Percentiles rank a stretch among this genome's conserved stretches.
Evolutionary conservation across 768 basidiomycete genomes (phyloP).

Genomic region (Stropharia rugosoannulata): DNA sequence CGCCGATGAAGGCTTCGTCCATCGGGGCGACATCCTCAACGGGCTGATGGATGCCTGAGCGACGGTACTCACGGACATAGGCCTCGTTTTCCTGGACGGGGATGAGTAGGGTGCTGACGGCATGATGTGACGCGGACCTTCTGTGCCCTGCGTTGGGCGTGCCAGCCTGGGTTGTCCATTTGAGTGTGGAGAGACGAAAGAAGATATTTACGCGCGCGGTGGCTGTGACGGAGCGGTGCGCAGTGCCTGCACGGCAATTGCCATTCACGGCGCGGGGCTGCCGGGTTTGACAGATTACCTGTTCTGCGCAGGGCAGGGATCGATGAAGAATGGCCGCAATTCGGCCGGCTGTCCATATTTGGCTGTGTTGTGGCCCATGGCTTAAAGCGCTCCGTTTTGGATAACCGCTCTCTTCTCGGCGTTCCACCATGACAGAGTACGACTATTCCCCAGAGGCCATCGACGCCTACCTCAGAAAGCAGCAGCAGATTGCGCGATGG

Average conservation of each 20-base stretch:
- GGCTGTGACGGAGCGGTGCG: background rate
- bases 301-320: too few species aligned
- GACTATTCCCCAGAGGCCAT: conserved; percentile 58
- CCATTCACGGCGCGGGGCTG: conserved; percentile 2
- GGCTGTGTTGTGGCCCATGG: conserved; percentile 5
- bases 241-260: background rate
- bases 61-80: conserved; percentile 24
- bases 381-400: background rate
- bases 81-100: conserved; percentile 30
- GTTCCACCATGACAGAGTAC: conserved; percentile 53
- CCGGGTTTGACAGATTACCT: too few species aligned
- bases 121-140: conserved; percentile 36
- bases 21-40: conserved; percentile 61
- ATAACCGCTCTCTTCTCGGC: background rate
- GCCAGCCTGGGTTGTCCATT: conserved; percentile 84
- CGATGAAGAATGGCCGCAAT: too few species aligned
- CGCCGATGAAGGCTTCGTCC: conserved; percentile 61
- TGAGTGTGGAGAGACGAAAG: background rate
- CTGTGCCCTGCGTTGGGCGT: conserved; percentile 60
- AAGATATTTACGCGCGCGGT: background rate
- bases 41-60: conserved; percentile 47
- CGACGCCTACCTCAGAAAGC: conserved; percentile 45
- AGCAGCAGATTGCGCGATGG: conserved; percentile 48
- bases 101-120: conserved; percentile 4
- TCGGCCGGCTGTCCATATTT: conserved; percentile 5